Evolutionary conservation across 495 filamentous ascomycete species (phyloP).

Genomic region (Podospora fimiseda): DNA sequence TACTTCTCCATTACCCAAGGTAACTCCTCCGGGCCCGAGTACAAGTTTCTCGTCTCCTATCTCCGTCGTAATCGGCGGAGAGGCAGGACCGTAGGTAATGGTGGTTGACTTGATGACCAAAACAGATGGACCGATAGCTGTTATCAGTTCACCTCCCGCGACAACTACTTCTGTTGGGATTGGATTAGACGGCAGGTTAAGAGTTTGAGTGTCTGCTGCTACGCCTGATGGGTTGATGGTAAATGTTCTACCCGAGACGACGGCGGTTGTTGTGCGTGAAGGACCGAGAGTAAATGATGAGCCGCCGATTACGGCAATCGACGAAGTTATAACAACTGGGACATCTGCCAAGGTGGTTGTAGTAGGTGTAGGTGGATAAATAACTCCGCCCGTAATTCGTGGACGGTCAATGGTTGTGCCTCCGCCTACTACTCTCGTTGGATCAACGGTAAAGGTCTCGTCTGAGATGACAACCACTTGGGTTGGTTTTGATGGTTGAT

Average conservation of each 20-base stretch:
- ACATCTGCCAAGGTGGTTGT: slow-evolving; percentile 35
- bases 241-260: slow-evolving; percentile 37
- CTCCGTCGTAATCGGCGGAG: slow-evolving; percentile 26
- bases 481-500: slow-evolving; percentile 28
- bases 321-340: slow-evolving; percentile 34
- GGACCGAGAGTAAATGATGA: slow-evolving; percentile 37
- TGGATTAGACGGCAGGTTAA: slow-evolving; percentile 27
- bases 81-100: slow-evolving; percentile 31
- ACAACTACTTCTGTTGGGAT: slow-evolving; percentile 38
- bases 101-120: slow-evolving; percentile 40
- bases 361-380: slow-evolving; percentile 26
- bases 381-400: slow-evolving; percentile 15
- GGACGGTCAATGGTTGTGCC: slow-evolving; percentile 37
- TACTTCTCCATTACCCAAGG: slow-evolving; percentile 38
- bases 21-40: slow-evolving; percentile 42
- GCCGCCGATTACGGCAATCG: slow-evolving; percentile 40
- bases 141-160: slow-evolving; percentile 40
- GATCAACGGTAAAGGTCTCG: slow-evolving; percentile 39
- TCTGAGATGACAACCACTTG: slow-evolving; percentile 34
- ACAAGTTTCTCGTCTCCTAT: slow-evolving; percentile 40
- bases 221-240: slow-evolving; percentile 42
- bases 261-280: slow-evolving; percentile 14
- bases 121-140: slow-evolving; percentile 37
- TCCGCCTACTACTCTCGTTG: slow-evolving; percentile 33
- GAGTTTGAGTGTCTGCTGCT: slow-evolving; percentile 28